Evolutionary conservation across 306 rosid species (phyloP), one percentile per base, ranked within the genome.

Genomic region (Inga oerstediana): DNA sequence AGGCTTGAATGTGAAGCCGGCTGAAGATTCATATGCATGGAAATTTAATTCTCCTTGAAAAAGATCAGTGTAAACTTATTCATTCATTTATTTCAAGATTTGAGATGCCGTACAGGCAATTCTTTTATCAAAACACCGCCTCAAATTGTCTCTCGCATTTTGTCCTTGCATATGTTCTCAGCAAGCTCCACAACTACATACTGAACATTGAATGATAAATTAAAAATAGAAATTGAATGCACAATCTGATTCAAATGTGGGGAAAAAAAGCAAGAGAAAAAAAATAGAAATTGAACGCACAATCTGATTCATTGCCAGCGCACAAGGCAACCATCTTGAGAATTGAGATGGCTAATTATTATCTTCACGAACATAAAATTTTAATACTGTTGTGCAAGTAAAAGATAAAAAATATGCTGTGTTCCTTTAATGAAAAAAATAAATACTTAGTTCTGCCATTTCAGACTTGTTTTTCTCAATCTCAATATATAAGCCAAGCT

Each of bases 11-110:
- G 76, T 76, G 80, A 15, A 80, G 24, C 76, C 30, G 74, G 82
- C 44, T 72, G 78, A 76, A 67, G 77, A 79, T 61, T 84, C 77
- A 72, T 80, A 51, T n/a, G 12, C 43, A 74, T 16, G 78, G 45
- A 74, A 51, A 49, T 51, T 74, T 44, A 75, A 22, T 81, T 65
- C 62, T 65, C 8, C 37, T 49, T 76, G 51, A 49, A 76, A 64
- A 80, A 65, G 58, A 46, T 76, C 37, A 2, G 46, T 66, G 30
- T 58, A 51, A 56, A 59, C 67, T 19, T 77, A 45, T 58, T 34
- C 67, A 54, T 64, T 77, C 81, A 84, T 83, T 83, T 80, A 22
- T 78, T 34, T 77, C 32, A 76, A 30, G 39, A 80, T 62, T 70
- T 76, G 77, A 51, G 32, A 44, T 76, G 58, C 49, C 61, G 77